phyloP scores from a whole-genome alignment of 352 stramenopile genomes.

The Phytopythium litorale region DNA sequence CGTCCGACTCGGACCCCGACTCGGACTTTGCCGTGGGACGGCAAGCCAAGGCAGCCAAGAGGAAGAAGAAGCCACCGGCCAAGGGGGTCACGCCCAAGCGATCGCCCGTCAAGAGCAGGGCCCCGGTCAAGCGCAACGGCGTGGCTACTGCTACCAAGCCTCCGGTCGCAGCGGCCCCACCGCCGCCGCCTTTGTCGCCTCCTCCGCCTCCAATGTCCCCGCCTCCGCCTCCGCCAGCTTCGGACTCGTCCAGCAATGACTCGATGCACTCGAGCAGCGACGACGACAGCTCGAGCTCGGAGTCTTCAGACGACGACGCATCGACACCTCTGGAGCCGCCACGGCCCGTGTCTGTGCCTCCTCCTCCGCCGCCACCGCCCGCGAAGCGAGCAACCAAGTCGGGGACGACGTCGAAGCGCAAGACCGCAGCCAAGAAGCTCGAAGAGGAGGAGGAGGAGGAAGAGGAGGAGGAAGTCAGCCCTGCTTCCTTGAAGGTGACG shows the following conservation, averaged over 20 bases:
- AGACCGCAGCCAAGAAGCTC: conserved; percentile 24
- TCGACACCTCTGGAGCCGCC: conserved; percentile 24
- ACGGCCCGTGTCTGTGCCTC: conserved; percentile 18
- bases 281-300: conserved; percentile 43
- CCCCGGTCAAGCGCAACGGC: conserved; percentile 18
- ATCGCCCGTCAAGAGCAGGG: conserved; percentile 14
- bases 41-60: conserved; percentile 10
- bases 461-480: conserved; percentile 18
- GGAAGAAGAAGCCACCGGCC: conserved; percentile 17
- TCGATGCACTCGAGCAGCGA: conserved; percentile 32
- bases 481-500: conserved; percentile 50
- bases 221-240: conserved; percentile 19
- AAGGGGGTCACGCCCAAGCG: conserved; percentile 16
- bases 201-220: conserved; percentile 29
- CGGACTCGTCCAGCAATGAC: conserved; percentile 42
- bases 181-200: conserved; percentile 14
- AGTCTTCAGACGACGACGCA: conserved; percentile 40
- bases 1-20: conserved; percentile 23
- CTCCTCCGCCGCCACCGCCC: conserved; percentile 13
- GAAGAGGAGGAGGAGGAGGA: conserved; percentile 11
- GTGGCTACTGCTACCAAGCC: conserved; percentile 13
- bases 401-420: conserved; percentile 13
- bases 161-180: conserved; percentile 7
- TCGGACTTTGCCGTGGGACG: conserved; percentile 15
- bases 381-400: conserved; percentile 13